Percentiles rank a stretch among this genome's conserved stretches.
These are phyloP conservation scores for Dactylellina haptotyla DNA, from an alignment of 2,329 filamentous ascomycete genomes.

Conservation along the genomic window DNA sequence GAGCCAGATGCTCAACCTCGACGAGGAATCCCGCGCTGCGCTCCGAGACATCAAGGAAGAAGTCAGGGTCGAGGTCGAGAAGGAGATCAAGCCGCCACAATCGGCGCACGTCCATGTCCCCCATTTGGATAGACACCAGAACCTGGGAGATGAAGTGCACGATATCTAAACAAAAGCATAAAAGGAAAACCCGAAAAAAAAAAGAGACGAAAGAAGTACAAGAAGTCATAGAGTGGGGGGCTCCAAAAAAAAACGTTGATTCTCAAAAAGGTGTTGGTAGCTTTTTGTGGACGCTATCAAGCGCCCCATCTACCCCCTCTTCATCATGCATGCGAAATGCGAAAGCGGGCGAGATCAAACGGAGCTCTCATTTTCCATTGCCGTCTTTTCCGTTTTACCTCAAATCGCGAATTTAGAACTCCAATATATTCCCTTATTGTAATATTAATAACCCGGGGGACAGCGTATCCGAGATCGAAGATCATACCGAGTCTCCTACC, in stretches of 20 bases:
- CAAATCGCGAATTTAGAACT: neutral
- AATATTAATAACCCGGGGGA: conserved; percentile 15
- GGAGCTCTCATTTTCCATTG: conserved; percentile 5
- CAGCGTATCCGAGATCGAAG: conserved; percentile 26
- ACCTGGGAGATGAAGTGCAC: conserved; percentile 43
- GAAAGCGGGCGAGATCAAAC: neutral
- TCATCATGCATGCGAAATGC: no score
- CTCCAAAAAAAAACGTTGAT: no score
- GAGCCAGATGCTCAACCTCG: conserved; percentile 20
- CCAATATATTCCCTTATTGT: conserved; percentile 9
- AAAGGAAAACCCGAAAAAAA: neutral
- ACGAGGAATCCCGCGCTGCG: conserved; percentile 22
- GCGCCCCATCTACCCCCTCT: no score
- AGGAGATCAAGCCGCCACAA: conserved; percentile 39
- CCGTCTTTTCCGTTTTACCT: neutral
- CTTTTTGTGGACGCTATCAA: no score
- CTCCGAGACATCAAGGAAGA: conserved; percentile 39
- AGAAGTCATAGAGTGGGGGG: no score
- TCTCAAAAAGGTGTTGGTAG: no score
- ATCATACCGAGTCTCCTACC: neutral
- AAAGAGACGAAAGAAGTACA: neutral
- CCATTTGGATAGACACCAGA: conserved; percentile 46
- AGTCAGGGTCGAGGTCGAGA: conserved; percentile 37
- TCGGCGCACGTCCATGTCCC: conserved; percentile 40
- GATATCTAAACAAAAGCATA: conserved; percentile 29